Evolutionary conservation across 1,139 yeast species (phyloP).

Genomic region (Starmera stellimalicola): DNA sequence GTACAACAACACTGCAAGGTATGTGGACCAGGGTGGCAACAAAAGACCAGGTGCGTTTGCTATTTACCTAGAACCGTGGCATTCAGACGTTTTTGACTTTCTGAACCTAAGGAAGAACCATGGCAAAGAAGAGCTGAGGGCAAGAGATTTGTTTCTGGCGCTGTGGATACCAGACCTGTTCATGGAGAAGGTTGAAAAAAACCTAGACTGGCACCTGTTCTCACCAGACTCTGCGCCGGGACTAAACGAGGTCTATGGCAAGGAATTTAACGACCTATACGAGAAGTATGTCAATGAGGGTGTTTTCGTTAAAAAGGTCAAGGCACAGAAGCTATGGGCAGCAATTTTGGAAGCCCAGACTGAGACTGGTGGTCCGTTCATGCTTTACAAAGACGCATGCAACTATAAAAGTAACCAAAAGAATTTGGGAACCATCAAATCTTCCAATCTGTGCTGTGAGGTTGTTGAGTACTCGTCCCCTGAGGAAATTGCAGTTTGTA

Average conservation of each 20-base stretch:
- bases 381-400: constrained; percentile 85
- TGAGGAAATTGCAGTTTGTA: constrained; percentile 86
- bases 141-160: constrained; percentile 81
- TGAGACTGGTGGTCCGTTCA: constrained; percentile 89
- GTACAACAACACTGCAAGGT: constrained; percentile 82
- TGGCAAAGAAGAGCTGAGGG: constrained; percentile 84
- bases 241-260: constrained; percentile 70
- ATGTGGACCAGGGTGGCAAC: constrained; percentile 91
- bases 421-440: constrained; percentile 79
- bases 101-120: constrained; percentile 80
- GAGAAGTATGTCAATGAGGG: constrained; percentile 60
- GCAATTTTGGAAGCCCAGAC: constrained; percentile 82
- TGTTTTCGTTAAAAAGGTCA: constrained; percentile 51
- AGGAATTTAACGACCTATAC: constrained; percentile 63
- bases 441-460: constrained; percentile 85
- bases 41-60: constrained; percentile 93
- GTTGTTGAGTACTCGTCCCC: constrained; percentile 81
- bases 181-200: constrained; percentile 76
- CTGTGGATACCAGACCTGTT: constrained; percentile 86
- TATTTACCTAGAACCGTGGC: constrained; percentile 86
- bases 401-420: constrained; percentile 75
- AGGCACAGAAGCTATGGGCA: constrained; percentile 85
- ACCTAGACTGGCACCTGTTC: constrained; percentile 75
- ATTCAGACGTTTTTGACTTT: constrained; percentile 73
- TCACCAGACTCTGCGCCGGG: constrained; percentile 88